A percentile compares a stretch with the other conserved stretches of the same genome.
Evolutionary conservation across 805 yeast genomes (phyloP).

Genomic region (Yarrowia deformans): DNA sequence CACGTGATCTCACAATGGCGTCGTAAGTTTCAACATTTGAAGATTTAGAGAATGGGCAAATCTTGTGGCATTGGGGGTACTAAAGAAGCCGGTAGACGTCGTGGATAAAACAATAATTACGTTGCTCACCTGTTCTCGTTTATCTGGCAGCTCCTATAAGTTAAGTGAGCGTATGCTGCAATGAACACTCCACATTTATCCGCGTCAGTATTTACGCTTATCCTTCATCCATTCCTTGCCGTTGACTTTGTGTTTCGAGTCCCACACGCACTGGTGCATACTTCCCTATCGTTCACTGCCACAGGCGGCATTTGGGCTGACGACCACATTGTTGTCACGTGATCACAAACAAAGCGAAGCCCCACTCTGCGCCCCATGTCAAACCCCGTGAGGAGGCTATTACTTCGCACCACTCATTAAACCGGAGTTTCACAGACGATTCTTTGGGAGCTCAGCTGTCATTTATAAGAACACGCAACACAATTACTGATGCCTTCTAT

Average conservation of each 20-base stretch:
- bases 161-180: no score
- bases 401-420: neutral
- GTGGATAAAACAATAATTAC: no score
- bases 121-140: no score
- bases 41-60: neutral
- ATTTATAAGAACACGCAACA: neutral
- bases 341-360: neutral
- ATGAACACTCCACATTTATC: no score
- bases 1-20: neutral
- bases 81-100: no score
- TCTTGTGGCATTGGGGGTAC: no score
- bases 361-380: slow-evolving; percentile 31
- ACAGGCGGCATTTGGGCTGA: slow-evolving; percentile 14
- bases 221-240: no score
- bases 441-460: no score
- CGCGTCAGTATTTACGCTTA: no score
- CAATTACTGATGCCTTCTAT: neutral
- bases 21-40: neutral
- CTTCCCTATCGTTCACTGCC: neutral
- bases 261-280: no score
- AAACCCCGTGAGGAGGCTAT: slow-evolving; percentile 22
- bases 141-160: no score
- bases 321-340: slow-evolving; percentile 1
- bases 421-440: neutral
- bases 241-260: no score